Evolutionary conservation across 2,329 filamentous ascomycete genomes (phyloP).

Genomic region (Periconia digitata): DNA sequence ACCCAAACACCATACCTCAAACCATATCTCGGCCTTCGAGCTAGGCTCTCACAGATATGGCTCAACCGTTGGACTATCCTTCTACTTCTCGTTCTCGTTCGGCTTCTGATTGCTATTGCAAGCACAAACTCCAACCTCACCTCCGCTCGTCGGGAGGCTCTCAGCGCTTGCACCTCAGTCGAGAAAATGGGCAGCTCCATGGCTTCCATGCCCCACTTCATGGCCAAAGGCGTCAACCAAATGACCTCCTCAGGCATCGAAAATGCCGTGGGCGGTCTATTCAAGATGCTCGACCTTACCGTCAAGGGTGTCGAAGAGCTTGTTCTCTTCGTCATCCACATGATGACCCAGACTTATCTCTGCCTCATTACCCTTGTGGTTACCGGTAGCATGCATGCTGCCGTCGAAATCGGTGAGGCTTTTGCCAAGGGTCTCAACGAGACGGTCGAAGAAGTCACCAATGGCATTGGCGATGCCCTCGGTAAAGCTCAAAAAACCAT

Average conservation of each 20-base stretch:
- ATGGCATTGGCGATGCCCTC: constrained; percentile 48
- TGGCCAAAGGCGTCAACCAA: constrained; percentile 85
- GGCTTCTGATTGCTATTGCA: constrained; percentile 74
- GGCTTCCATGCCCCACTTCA: constrained; percentile 97
- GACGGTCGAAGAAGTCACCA: constrained; percentile 61
- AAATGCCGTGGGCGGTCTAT: constrained; percentile 76
- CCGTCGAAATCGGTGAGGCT: constrained; percentile 62
- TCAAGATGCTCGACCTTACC: constrained; percentile 74
- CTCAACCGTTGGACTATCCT: constrained; percentile 97
- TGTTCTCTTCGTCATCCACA: constrained; percentile 88
- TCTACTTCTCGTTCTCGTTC: constrained; percentile 78
- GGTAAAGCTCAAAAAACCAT: constrained; percentile 12
- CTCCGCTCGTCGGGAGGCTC: constrained; percentile 76
- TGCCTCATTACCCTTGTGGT: constrained; percentile 86
- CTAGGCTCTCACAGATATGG: constrained; percentile 93
- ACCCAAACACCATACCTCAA: constrained; percentile 72
- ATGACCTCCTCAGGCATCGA: constrained; percentile 79
- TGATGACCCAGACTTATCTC: constrained; percentile 85
- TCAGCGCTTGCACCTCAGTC: constrained; percentile 87
- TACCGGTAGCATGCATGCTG: constrained; percentile 74
- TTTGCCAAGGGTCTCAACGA: constrained; percentile 63
- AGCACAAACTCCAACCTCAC: constrained; percentile 73
- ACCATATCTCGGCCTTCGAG: constrained; percentile 86
- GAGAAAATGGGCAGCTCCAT: constrained; percentile 92
- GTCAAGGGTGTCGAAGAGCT: constrained; percentile 84